Evolutionary conservation across 2,329 filamentous ascomycete species (phyloP), one percentile per base, ranked within the genome.

Genomic region (Pyricularia grisea): DNA sequence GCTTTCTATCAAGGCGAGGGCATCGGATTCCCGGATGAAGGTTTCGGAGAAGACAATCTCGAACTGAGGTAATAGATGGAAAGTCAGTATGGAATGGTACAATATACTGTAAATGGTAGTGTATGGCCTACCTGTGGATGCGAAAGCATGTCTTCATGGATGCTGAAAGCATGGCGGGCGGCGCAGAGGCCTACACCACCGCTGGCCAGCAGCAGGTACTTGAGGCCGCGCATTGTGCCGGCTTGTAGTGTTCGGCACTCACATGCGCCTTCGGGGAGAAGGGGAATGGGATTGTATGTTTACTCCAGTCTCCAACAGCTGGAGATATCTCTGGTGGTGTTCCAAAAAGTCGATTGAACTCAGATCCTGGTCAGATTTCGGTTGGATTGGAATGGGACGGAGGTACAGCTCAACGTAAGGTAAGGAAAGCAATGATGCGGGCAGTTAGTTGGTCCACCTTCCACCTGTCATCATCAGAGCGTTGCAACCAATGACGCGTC

Each of bases 81-180:
- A 17, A 12, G 33, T 67, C 27, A 67, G 65, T 25, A 28, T 0
- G 23, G 14, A 5, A 28, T 17, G 17, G 6, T 3, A 1, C 11
- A 6, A n/a, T 25, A 27, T 23, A 5, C 0, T 25, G 10, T 25
- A 2, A 4, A 25, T 27, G 17, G 25, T 17, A 25, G 7, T 4
- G 12, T 68, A 12, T 14, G 68, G 23, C 82, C 72, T 83, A 94
- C 92, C 85, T 95, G 92, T 12, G 94, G 94, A 79, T 91, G 93
- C 23, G 93, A 93, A 69, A 97, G 85, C 67, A 97, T 79, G 77
- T 97, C 94, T 76, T 97, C 92, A 75, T 95, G 89, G 69, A 97
- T 91, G 80, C 90, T 97, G 81, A 97, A 97, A 68, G 83, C 80
- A 65, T 84, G 82, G 65, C 82, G 81, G 73, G 84, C 85, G 72